Percentiles rank a stretch among this genome's conserved stretches.
Evolutionary conservation across 169 alveolate genomes (phyloP).

Genomic region (Blepharisma undulans): DNA sequence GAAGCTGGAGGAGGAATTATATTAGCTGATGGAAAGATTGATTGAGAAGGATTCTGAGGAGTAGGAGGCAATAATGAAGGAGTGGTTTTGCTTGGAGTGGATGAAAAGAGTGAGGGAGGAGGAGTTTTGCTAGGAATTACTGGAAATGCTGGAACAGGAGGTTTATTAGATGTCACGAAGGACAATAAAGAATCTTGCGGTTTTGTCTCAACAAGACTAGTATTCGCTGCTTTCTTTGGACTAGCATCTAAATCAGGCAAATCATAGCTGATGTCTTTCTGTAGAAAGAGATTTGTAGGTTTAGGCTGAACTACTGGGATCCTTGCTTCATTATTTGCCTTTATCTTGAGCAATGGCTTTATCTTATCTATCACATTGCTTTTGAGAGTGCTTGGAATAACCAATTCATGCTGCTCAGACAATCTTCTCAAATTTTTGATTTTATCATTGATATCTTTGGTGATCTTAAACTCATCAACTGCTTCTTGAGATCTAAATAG

Average conservation of each 20-base stretch:
- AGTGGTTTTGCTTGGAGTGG: no score
- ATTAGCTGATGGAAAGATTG: not conserved
- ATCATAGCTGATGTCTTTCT: not conserved
- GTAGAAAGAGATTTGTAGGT: not conserved
- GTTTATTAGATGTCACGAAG: not conserved
- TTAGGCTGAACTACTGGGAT: not conserved
- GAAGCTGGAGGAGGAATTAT: not conserved
- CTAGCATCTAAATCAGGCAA: not conserved
- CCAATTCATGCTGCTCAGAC: not conserved
- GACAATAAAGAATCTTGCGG: not conserved
- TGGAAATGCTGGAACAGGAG: not conserved
- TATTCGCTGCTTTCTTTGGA: not conserved
- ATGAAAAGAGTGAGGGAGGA: not conserved
- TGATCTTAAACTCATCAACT: not conserved
- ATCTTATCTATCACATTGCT: not conserved
- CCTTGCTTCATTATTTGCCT: not conserved
- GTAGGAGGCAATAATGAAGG: not conserved
- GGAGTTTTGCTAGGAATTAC: not conserved
- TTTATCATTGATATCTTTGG: not conserved
- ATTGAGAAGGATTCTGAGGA: not conserved
- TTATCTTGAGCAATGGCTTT: not conserved
- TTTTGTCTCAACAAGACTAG: not conserved
- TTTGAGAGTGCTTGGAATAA: not conserved
- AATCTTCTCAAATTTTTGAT: not conserved
- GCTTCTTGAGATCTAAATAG: not conserved